Evolutionary conservation across 495 filamentous ascomycete genomes (phyloP), one percentile per base, ranked within the genome.

Genomic region (Cairneyella variabilis): DNA sequence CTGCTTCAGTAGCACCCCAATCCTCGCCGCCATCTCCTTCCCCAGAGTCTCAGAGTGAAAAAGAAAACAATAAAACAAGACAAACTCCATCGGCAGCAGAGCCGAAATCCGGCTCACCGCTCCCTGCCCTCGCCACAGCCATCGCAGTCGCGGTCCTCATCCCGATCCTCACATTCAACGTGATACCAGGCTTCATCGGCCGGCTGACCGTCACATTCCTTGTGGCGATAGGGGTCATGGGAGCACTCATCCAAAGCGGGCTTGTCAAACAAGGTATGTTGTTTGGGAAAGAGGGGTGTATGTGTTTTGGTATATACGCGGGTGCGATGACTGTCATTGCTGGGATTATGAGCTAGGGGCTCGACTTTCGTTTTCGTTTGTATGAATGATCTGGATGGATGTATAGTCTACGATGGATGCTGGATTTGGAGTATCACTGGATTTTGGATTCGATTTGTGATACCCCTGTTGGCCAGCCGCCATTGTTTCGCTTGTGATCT

Each of bases 81-180:
- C 21, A 14, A 42, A 28, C 22, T 3, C 38, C 27, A n/a, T n/a
- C n/a, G n/a, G n/a, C n/a, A n/a, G n/a, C n/a, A n/a, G n/a, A n/a
- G n/a, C n/a, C n/a, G n/a, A n/a, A n/a, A n/a, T n/a, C n/a, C n/a
- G n/a, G n/a, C n/a, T n/a, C n/a, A n/a, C 22, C 66, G 0, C 59
- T 72, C 2, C 67, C 64, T 62, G 58, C 59, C 8, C 53, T 82
- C 8, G 77, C 79, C 8, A 63, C 78, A 47, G 76, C 80, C 21
- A 67, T 81, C 12, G 76, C 80, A 0, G 72, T 76, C 3, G 73
- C 79, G 0, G 64, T 84, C 10, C 66, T 84, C 6, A 60, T 84
- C 8, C 83, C 82, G 0, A 73, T 88, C 16, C 62, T 86, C 23
- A 78, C 80, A 3, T 86, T 85, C 63, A 61, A 64, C 3, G 58